Evolutionary conservation across 768 basidiomycete species (phyloP).

Genomic region (Auricularia heimuer): DNA sequence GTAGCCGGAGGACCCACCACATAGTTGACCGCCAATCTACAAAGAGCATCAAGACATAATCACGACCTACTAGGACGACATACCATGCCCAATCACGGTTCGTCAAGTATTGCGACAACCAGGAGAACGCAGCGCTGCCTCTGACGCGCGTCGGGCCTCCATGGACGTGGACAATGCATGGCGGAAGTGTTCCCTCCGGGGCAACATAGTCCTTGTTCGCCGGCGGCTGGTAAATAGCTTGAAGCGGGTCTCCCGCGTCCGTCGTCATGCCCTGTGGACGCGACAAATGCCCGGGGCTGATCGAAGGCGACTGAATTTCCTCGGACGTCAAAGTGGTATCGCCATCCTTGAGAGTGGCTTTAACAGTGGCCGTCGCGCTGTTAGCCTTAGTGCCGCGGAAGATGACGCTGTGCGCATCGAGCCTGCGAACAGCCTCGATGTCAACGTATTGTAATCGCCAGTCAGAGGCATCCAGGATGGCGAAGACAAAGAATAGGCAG

Average conservation of each 20-base stretch:
- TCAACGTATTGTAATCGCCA: slow-evolving; percentile 31
- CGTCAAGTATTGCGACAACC: slow-evolving; percentile 57
- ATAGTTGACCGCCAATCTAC: slow-evolving; percentile 66
- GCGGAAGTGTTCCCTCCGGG: slow-evolving; percentile 48
- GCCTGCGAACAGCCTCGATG: slow-evolving; percentile 26
- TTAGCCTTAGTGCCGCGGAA: slow-evolving; percentile 37
- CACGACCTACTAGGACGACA: slow-evolving; percentile 6
- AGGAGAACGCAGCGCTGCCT: slow-evolving; percentile 36
- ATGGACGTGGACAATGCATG: slow-evolving; percentile 54
- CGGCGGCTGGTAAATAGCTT: slow-evolving; percentile 61
- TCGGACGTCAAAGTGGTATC: slow-evolving; percentile 15
- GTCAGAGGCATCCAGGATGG: slow-evolving; percentile 18
- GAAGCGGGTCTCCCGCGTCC: slow-evolving; percentile 31
- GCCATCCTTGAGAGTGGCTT: slow-evolving; percentile 21
- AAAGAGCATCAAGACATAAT: slow-evolving; percentile 7
- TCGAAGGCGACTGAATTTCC: slow-evolving; percentile 18
- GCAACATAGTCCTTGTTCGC: slow-evolving; percentile 51
- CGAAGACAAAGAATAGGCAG: slow-evolving; percentile 23
- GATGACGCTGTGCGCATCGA: slow-evolving; percentile 26
- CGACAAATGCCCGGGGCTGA: slow-evolving; percentile 30
- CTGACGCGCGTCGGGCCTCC: slow-evolving; percentile 56
- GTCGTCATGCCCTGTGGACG: slow-evolving; percentile 34
- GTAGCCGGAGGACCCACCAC: slow-evolving; percentile 63
- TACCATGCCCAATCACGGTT: slow-evolving; percentile 65
- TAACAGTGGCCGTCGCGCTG: slow-evolving; percentile 26